Conservation (phyloP, 2,329 filamentous ascomycete species). For the Aspergillus sp. region DNA sequence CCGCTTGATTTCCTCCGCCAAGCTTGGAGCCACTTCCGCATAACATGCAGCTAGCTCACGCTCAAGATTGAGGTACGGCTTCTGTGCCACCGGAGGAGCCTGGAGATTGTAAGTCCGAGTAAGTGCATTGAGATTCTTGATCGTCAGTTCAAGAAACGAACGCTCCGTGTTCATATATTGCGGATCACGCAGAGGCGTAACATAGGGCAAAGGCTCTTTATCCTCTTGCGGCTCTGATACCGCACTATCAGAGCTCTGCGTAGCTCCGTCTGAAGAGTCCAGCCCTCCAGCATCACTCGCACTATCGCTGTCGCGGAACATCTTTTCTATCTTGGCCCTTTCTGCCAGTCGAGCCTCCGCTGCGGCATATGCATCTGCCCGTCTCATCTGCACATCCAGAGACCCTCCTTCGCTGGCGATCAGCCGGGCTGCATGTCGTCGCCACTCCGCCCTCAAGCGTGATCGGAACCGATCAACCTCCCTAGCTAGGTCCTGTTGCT, state of each 20-base stretch:
- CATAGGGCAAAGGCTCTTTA: slow-evolving; percentile 39
- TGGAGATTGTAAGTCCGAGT: slow-evolving; percentile 92
- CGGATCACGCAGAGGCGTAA: slow-evolving; percentile 73
- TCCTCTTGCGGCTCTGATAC: slow-evolving; percentile 1
- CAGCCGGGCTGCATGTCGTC: slow-evolving; percentile 73
- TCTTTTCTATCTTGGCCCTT: slow-evolving; percentile 28
- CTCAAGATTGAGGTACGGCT: slow-evolving; percentile 83
- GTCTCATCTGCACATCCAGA: slow-evolving; percentile 69
- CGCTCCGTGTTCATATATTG: slow-evolving; percentile 73
- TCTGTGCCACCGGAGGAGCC: slow-evolving; percentile 88
- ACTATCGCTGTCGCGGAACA: slow-evolving; percentile 21
- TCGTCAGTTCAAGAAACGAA: slow-evolving; percentile 73
- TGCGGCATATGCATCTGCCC: slow-evolving; percentile 72
- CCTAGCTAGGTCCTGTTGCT: slow-evolving; percentile 84
- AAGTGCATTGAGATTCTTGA: slow-evolving; percentile 76
- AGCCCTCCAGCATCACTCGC: slow-evolving; percentile 15
- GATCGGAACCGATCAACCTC: slow-evolving; percentile 70
- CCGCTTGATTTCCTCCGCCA: slow-evolving; percentile 72
- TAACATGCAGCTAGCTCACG: slow-evolving; percentile 81
- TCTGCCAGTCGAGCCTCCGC: slow-evolving; percentile 61
- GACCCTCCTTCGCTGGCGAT: slow-evolving; percentile 78
- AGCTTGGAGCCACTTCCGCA: slow-evolving; percentile 76
- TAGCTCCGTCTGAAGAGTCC: not conserved
- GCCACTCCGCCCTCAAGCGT: slow-evolving; percentile 80
- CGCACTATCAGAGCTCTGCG: not conserved